Conservation (phyloP, 1,284 basidiomycete species). For the Cutaneotrichosporon cavernicola region DNA sequence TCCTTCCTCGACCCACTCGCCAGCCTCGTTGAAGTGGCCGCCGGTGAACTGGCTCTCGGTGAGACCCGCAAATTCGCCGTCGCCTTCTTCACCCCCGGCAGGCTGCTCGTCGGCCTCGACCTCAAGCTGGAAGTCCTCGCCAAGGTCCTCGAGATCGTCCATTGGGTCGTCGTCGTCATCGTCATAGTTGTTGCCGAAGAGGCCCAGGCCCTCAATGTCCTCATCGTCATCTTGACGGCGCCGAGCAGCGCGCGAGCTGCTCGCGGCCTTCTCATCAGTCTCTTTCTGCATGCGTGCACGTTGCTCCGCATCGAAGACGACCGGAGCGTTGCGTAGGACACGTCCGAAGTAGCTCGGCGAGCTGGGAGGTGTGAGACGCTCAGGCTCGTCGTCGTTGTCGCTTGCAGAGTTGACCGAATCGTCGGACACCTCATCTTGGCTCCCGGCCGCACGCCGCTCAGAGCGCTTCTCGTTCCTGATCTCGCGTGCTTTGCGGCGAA, state of each 20-base stretch:
- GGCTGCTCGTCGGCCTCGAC: constrained; percentile 17
- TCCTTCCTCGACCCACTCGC: constrained; percentile 23
- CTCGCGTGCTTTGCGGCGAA: constrained; percentile 36
- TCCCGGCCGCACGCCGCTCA: constrained; percentile 27
- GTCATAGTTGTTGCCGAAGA: constrained; percentile 20
- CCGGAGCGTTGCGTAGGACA: constrained; percentile 17
- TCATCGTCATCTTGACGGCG: constrained; percentile 24
- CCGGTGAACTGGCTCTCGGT: constrained; percentile 19
- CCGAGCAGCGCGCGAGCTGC: neutral
- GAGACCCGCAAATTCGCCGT: constrained; percentile 24
- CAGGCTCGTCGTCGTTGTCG: constrained; percentile 41
- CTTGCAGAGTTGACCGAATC: constrained; percentile 45
- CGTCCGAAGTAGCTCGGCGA: constrained; percentile 25
- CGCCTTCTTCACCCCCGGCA: neutral
- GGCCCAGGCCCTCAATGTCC: constrained; percentile 31
- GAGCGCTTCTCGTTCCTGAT: constrained; percentile 33
- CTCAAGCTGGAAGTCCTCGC: constrained; percentile 23
- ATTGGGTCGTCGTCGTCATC: constrained; percentile 31
- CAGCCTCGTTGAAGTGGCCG: constrained; percentile 24
- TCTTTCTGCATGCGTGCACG: constrained; percentile 11
- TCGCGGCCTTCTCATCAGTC: neutral
- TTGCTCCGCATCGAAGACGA: constrained; percentile 18
- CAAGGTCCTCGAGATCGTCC: constrained; percentile 16
- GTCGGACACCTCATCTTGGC: constrained; percentile 29
- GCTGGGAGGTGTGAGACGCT: constrained; percentile 43